phyloP scores from a whole-genome alignment of 345 rosid genomes.

The Cardamine occulta region DNA sequence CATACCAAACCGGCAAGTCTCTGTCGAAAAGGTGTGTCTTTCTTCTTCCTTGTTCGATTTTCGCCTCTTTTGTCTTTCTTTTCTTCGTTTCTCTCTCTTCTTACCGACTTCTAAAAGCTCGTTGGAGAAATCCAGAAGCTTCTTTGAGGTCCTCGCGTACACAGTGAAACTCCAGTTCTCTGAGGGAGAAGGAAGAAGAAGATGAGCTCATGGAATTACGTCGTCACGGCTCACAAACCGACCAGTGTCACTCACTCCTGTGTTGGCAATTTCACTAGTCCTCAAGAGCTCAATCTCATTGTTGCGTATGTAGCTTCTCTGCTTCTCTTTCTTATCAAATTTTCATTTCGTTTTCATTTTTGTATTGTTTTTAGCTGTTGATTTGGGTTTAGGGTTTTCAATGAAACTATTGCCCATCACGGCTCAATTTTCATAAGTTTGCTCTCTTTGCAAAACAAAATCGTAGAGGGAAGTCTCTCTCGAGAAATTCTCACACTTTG shows the following conservation, averaged over 20 bases:
- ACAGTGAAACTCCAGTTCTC: constrained; percentile 14
- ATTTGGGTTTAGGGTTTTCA: constrained; percentile 39
- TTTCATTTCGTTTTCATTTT: background rate
- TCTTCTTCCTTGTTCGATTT: constrained; percentile 15
- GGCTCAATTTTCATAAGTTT: background rate
- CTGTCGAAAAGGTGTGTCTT: constrained; percentile 5
- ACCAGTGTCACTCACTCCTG: constrained; percentile 96
- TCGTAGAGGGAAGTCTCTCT: background rate
- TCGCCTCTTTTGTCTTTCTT: constrained; percentile 13
- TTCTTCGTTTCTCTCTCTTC: constrained; percentile 9
- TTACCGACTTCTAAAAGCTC: constrained; percentile 12
- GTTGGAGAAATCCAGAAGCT: constrained; percentile 30
- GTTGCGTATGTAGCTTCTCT: constrained; percentile 58
- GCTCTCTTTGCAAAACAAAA: background rate
- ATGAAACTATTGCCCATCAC: background rate
- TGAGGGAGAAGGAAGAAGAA: background rate
- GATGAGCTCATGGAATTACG: constrained; percentile 64
- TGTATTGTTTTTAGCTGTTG: constrained; percentile 8
- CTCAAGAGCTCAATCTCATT: constrained; percentile 96
- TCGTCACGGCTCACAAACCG: constrained; percentile 70
- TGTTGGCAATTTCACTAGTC: constrained; percentile 95
- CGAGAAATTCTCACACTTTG: background rate
- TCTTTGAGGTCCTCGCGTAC: background rate
- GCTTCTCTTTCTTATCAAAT: background rate
- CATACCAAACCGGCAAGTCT: constrained; percentile 7